phyloP scores from a whole-genome alignment of 139 green algal genomes.

The Ulvella scutata region DNA sequence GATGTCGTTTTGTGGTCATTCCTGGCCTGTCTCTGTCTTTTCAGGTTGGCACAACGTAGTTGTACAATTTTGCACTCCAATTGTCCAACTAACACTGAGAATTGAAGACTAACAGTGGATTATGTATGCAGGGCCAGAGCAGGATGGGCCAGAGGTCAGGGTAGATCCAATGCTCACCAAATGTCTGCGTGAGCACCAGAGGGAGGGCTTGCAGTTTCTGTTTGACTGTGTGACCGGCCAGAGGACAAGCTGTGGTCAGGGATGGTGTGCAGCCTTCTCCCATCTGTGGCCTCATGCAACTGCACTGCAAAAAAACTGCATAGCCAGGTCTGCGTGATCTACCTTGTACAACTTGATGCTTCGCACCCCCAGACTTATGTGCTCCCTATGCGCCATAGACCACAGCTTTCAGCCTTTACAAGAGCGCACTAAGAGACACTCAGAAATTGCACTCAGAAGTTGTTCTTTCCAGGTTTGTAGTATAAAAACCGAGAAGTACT shows the following conservation, averaged over 20 bases:
- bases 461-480: neutral
- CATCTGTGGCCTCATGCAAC: neutral
- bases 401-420: no score
- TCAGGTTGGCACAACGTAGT: conserved; percentile 9
- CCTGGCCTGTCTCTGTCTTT: conserved; percentile 74
- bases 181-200: conserved; percentile 82
- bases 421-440: no score
- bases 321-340: no score
- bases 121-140: neutral
- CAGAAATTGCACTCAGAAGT: no score
- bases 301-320: neutral
- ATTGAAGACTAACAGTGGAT: neutral
- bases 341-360: no score
- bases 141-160: neutral
- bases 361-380: no score
- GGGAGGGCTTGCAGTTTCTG: conserved; percentile 97
- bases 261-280: neutral
- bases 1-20: conserved; percentile 19
- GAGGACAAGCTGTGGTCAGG: neutral
- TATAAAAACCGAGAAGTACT: no score
- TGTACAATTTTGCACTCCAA: no score
- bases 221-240: conserved; percentile 94
- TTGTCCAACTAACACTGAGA: no score
- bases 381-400: no score
- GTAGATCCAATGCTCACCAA: conserved; percentile 78